Evolutionary conservation across 208 protist genomes (phyloP).

Genomic region (Herpetomonas samuelpessoai): DNA sequence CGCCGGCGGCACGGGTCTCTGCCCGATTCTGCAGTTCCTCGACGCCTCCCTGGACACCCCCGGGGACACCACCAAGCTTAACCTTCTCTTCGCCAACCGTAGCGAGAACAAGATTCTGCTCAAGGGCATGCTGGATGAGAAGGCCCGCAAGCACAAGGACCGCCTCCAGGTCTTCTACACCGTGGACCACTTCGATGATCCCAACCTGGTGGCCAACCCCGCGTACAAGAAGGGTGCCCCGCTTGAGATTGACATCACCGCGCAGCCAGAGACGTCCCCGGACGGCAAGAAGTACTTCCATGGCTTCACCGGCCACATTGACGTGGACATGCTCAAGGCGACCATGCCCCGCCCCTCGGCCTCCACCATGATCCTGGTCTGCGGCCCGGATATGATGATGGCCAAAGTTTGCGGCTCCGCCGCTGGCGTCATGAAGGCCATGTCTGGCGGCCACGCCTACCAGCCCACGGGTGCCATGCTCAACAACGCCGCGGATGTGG

Average conservation of each 20-base stretch:
- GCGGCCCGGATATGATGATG: conserved; percentile 88
- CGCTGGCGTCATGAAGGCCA: conserved; percentile 51
- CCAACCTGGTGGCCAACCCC: conserved; percentile 34
- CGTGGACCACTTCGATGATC: conserved; percentile 73
- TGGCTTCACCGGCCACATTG: conserved; percentile 79
- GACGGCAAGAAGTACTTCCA: conserved; percentile 67
- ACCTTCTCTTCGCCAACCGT: conserved; percentile 88
- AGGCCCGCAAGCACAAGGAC: conserved; percentile 50
- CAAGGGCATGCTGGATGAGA: conserved; percentile 84
- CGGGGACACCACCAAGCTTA: conserved; percentile 82
- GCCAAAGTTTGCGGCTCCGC: conserved; percentile 59
- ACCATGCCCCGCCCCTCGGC: conserved; percentile 74
- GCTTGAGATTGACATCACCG: conserved; percentile 31
- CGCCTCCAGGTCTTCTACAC: conserved; percentile 88
- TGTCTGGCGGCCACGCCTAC: conserved; percentile 71
- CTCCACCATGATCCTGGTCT: conserved; percentile 81
- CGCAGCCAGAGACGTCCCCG: conserved; percentile 31
- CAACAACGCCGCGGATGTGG: conserved; percentile 77
- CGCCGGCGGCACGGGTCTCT: conserved; percentile 90
- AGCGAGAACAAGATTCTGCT: conserved; percentile 92
- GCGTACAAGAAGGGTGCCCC: conserved; percentile 30
- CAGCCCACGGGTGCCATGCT: conserved; percentile 72
- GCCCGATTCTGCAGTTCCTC: conserved; percentile 91
- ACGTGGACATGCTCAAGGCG: conserved; percentile 57
- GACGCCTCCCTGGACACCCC: conserved; percentile 76